Evolutionary conservation across 192 early-diverging fungal species (phyloP), one percentile per base, ranked within the genome.

Genomic region (Backusella australiensis): DNA sequence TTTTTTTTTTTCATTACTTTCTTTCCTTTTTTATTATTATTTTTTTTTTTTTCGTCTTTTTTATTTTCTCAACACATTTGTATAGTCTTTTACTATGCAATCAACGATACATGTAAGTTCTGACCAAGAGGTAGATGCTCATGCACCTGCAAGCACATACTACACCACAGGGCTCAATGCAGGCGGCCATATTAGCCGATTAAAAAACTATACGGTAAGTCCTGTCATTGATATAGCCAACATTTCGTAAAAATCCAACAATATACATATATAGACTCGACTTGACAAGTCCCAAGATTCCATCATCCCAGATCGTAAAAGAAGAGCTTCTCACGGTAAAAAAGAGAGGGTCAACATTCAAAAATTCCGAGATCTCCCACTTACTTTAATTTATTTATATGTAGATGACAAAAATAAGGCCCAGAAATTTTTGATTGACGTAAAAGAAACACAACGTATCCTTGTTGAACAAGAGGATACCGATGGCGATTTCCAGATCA

Each of bases 381-480:
- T 59, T 59, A 59, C 56, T 59, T 26, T 59, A 59, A 32, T 23
- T 36, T 35, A 39, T 63, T 59, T 59, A 26, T 59, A 59, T 59
- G n/a, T 75, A 82, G 81, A 82, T 46, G 81, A 82, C 36, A 82
- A 82, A 35, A 75, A 70, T 63, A 87, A 89, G 34, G 86, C 94
- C 3, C 85, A 94, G 17, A 86, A 89, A 38, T 96, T 97, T 77
- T 79, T 97, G 11, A 88, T 98, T 67, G 93, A 98, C 53, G 96
- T 98, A 1, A 89, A 90, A 39, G 90, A 89, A 59, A 95, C 95
- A 1, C 90, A 95, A 69, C 87, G 91, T 67, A 75, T 84, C 35
- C 86, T 99, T 11, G 86, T 99, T 34, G 90, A 86, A 69, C 98
- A 99, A 75, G 98, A 99, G 81, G 98, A 99, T 80, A 97, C 97